Evolutionary conservation across 441 rosid genomes (phyloP), one percentile per base, ranked within the genome.

Genomic region (Hypseocharis bilobata): DNA sequence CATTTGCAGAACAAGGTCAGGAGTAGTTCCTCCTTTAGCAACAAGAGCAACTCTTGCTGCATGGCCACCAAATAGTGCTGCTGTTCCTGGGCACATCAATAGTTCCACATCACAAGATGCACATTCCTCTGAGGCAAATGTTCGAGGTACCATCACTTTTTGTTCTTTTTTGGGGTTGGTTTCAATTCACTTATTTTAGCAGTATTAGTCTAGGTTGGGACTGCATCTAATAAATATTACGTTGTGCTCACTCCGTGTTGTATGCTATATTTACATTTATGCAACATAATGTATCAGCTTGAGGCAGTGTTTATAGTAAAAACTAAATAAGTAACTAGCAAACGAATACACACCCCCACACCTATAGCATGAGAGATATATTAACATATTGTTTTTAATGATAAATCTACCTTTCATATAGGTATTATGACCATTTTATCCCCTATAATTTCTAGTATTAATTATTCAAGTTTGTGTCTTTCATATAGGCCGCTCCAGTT

Each of bases 31-130:
- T 72, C 63, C 92, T 54, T 78, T 93, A 78, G 86, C 87, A 66
- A 75, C 86, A 62, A 86, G 97, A 77, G 98, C 96, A 67, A 85
- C 92, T 66, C 77, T 64, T 66, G 95, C 95, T 64, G 97, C 97
- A 7, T 93, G 98, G 98, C 75, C 84, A 0, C 63, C 32, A 30
- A 75, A 77, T 70, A 78, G 71, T 63, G 72, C 30, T 69, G 69
- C 56, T 73, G 60, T 60, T 70, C 65, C 55, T 73, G 77, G 74
- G 70, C 80, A 67, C 29, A 72, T 70, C 20, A 47, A 75, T 73
- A 72, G 71, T 70, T 76, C 78, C 51, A 54, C 64, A 30, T 62
- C 76, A 17, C 83, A 63, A 64, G 60, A 59, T 80, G 77, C 73
- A 70, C 62, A 69, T 68, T 74, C 72, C 59, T 56, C 66, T 64